phyloP scores from a whole-genome alignment of 164 flowering plant species.

The Nymphaea thermarum region DNA sequence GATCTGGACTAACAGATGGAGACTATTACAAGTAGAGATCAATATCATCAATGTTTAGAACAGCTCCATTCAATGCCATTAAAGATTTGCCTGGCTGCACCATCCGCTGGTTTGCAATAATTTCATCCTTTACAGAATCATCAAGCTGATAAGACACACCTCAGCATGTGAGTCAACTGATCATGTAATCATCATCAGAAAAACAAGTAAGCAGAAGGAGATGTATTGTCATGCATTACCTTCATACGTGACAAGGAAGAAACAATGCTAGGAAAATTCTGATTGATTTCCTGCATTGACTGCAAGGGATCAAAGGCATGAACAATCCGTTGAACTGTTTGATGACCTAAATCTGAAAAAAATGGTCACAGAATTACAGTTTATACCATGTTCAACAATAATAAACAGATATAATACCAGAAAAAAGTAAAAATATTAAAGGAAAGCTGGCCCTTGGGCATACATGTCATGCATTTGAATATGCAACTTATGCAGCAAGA shows the following conservation, averaged over 20 bases:
- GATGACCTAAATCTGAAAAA: conserved; percentile 88
- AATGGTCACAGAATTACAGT: neutral
- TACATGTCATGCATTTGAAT: no score
- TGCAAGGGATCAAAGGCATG: conserved; percentile 94
- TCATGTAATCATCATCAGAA: neutral
- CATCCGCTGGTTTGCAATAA: conserved; percentile 86
- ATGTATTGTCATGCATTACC: conserved; percentile 25
- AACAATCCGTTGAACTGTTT: conserved; percentile 90
- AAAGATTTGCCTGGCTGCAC: conserved; percentile 97
- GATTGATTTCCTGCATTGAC: conserved; percentile 92
- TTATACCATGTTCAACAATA: neutral
- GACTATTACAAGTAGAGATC: conserved; percentile 81
- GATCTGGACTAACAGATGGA: neutral
- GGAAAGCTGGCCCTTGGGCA: neutral
- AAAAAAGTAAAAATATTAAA: neutral
- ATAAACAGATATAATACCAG: neutral
- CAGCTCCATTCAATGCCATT: conserved; percentile 96
- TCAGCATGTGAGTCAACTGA: neutral
- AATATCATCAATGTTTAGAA: conserved; percentile 86
- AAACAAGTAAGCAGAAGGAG: neutral
- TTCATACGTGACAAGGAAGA: conserved; percentile 97
- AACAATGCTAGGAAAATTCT: conserved; percentile 90
- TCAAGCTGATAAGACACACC: conserved; percentile 49
- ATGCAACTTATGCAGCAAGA: no score
- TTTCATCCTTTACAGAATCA: conserved; percentile 86